Percentiles rank a stretch among this genome's conserved stretches.
Conservation (phyloP, 2,329 filamentous ascomycete genomes). For the Pseudogymnoascus sp. region DNA sequence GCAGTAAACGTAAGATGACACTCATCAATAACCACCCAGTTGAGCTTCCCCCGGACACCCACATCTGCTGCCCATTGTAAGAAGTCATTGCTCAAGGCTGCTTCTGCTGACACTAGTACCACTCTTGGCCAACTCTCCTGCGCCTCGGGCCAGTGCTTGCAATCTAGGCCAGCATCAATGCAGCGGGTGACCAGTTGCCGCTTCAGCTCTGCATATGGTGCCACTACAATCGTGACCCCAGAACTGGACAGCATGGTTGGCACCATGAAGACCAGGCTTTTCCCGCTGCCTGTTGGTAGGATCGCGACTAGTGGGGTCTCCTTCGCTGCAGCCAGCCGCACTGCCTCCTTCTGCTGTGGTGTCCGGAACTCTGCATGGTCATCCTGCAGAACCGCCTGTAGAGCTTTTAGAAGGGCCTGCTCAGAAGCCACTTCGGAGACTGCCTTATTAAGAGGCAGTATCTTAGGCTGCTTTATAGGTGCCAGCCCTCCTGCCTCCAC, state of each 20-base stretch:
- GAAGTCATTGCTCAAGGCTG: background rate
- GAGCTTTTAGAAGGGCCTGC: background rate
- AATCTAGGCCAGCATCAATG: slow-evolving; percentile 3
- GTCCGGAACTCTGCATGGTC: background rate
- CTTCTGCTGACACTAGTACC: slow-evolving; percentile 9
- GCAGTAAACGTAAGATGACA: slow-evolving; percentile 11
- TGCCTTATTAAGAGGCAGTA: background rate
- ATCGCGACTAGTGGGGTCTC: background rate
- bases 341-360: background rate
- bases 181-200: background rate
- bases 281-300: slow-evolving; percentile 9
- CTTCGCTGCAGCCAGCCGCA: background rate
- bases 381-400: background rate
- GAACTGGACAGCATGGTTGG: background rate
- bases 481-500: background rate
- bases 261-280: slow-evolving; percentile 12
- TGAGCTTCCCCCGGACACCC: background rate
- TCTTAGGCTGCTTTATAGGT: background rate
- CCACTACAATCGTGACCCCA: slow-evolving; percentile 6
- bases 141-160: background rate
- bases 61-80: background rate
- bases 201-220: background rate
- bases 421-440: background rate
- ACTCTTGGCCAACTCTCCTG: background rate
- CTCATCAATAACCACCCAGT: slow-evolving; percentile 11